Evolutionary conservation across 805 yeast species (phyloP), one percentile per base, ranked within the genome.

Genomic region (Jamesozyma spencerorum): DNA sequence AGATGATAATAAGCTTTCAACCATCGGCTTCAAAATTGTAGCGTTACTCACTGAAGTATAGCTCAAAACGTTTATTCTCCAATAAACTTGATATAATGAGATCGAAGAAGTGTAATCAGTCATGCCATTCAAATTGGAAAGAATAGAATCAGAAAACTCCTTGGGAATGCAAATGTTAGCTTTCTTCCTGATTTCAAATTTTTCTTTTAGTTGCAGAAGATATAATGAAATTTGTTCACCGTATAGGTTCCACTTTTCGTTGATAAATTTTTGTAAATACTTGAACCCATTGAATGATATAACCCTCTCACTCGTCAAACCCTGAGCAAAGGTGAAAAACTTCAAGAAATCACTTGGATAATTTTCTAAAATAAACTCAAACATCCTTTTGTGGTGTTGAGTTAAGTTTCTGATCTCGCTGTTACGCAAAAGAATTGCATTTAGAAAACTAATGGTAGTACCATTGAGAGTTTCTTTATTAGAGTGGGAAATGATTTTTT

Each of bases 361-460:
- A 56, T 11, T 58, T n/a, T 52, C 45, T 14, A 63, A 40, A 48
- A 72, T 60, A 19, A 62, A 59, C 5, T 65, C 68, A 46, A 74
- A 68, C 18, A 78, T 51, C 11, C 49, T 47, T 19, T 64, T 64
- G 50, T 75, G 78, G 36, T 60, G 60, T 47, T 67, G 72, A 2
- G 77, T 69, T 40, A 79, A 60, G 6, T 61, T 60, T 41, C 64
- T 64, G 13, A 71, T 51, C 31, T 72, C 75, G 51, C 77, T 61
- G 52, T 79, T 79, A 66, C 85, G 74, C 38, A 78, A 54, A 19
- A 77, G 46, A 12, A 74, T 57, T 2, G 76, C 58, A 36, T 74
- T 64, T 31, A 77, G 57, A 47, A 75, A 74, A 2, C 71, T 60
- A 31, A 72, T 35, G 2, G 64, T 56, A 43, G 38, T 58, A 39